phyloP scores from a whole-genome alignment of 371 early-diverging fungal genomes.

The Haplosporangium sp. region DNA sequence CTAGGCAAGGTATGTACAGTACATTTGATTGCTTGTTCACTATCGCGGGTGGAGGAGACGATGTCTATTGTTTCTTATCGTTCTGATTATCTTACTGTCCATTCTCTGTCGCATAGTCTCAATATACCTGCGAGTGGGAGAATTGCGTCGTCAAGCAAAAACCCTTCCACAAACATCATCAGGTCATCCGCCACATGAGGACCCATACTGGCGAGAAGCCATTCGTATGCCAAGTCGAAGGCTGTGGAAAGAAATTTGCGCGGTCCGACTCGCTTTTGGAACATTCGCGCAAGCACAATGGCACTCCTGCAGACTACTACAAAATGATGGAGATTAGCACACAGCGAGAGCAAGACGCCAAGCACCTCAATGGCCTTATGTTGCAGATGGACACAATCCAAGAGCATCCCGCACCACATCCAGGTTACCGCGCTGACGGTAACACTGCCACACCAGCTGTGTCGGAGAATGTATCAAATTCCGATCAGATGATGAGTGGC shows the following conservation, averaged over 20 bases:
- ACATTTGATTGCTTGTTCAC: background rate
- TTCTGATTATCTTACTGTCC: background rate
- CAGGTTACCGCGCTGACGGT: background rate
- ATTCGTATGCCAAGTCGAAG: constrained; percentile 53
- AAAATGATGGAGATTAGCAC: constrained; percentile 33
- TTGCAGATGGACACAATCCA: constrained; percentile 35
- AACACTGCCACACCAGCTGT: background rate
- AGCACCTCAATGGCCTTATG: constrained; percentile 27
- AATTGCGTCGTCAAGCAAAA: constrained; percentile 43
- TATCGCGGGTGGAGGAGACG: background rate
- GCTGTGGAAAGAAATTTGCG: constrained; percentile 56
- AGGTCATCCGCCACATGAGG: constrained; percentile 50
- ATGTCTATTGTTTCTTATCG: background rate
- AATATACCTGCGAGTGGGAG: constrained; percentile 43
- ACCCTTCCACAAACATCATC: constrained; percentile 41
- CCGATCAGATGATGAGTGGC: background rate
- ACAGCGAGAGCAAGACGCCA: constrained; percentile 31
- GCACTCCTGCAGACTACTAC: constrained; percentile 30
- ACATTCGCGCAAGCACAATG: constrained; percentile 38
- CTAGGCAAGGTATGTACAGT: constrained; percentile 24
- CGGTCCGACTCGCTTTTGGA: constrained; percentile 37
- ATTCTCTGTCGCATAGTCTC: constrained; percentile 14
- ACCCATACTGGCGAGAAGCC: constrained; percentile 59
- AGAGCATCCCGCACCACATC: constrained; percentile 21
- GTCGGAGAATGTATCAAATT: background rate